These are phyloP conservation scores for Litsea cubeba DNA, from an alignment of 164 flowering plant genomes.

Conservation along the genomic window DNA sequence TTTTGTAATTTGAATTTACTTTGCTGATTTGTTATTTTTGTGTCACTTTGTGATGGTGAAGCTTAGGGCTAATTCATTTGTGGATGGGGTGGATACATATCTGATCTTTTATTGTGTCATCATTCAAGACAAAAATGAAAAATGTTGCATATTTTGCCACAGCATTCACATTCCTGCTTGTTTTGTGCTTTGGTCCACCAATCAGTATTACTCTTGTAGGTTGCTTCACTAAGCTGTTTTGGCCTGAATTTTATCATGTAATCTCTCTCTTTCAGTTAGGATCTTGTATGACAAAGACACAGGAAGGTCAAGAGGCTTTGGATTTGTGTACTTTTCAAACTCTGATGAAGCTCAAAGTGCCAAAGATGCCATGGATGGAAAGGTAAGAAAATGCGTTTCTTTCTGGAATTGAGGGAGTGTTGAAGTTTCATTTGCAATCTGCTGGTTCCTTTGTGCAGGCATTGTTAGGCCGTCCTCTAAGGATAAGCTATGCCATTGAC, in stretches of 20 bases:
- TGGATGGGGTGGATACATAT: too few species aligned
- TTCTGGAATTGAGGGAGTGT: not conserved
- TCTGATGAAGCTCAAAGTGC: conserved; percentile 58
- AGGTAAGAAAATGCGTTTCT: conserved; percentile 33
- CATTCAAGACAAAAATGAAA: too few species aligned
- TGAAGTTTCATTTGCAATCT: not conserved
- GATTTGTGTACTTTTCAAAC: conserved; percentile 64
- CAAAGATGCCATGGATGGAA: conserved; percentile 90
- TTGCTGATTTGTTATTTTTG: too few species aligned
- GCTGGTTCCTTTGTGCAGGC: conserved; percentile 40
- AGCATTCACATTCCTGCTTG: too few species aligned
- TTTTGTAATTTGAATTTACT: too few species aligned
- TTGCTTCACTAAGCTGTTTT: too few species aligned
- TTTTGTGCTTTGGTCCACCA: too few species aligned
- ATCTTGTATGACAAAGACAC: conserved; percentile 71
- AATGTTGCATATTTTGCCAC: too few species aligned
- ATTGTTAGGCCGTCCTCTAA: conserved; percentile 74
- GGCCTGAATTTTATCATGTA: not conserved
- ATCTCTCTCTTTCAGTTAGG: conserved; percentile 38
- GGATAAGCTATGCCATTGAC: conserved; percentile 71
- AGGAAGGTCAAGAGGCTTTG: conserved; percentile 91
- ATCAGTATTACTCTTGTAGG: too few species aligned
- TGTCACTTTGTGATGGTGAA: too few species aligned
- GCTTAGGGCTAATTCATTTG: too few species aligned
- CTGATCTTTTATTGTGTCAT: too few species aligned